Base-by-base conservation (phyloP, 768 basidiomycete genomes). In the Kockovaella imperatae region DNA sequence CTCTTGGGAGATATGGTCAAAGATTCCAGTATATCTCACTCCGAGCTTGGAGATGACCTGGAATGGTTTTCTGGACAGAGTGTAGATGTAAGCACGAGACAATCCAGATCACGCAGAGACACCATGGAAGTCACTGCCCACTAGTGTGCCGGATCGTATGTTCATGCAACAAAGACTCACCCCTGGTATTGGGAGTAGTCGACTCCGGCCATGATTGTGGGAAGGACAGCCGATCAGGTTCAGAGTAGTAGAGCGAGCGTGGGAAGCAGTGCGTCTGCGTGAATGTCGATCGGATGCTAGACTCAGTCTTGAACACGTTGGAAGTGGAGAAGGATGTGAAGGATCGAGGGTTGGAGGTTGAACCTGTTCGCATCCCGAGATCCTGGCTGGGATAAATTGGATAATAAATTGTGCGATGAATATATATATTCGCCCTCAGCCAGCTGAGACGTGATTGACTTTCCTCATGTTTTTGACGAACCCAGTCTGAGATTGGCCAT, bases 11-110 rank as follows among this genome's bases (percentile, higher is more conserved):
- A 67, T 64, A 42, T 59, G 59, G 45, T 67, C 65, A 41, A 67
- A 67, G 13, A 67, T 67, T 30, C 65, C 65, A 11, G 65, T 67
- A 45, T 67, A 67, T 41, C 65, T 39, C 10, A 61, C 59, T n/a
- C 59, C 62, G n/a, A 64, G 55, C 31, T 62, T 63, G 6, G 65
- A 67, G 35, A 67, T 50, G 28, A 67, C 62, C 47, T 64, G 62
- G 42, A 67, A 67, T 14, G 65, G 65, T 46, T 60, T 63, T 1
- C 64, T 67, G 21, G n/a, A n/a, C 17, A 18, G 26, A 21, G 13
- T 21, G 38, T 40, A 10, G 11, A n/a, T 34, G n/a, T n/a, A n/a
- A n/a, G n/a, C n/a, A n/a, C n/a, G n/a, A n/a, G n/a, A n/a, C n/a
- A n/a, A n/a, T n/a, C n/a, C n/a, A n/a, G n/a, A n/a, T n/a, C n/a